Conservation (phyloP, 1,284 basidiomycete species). For the Melampsora americana region DNA sequence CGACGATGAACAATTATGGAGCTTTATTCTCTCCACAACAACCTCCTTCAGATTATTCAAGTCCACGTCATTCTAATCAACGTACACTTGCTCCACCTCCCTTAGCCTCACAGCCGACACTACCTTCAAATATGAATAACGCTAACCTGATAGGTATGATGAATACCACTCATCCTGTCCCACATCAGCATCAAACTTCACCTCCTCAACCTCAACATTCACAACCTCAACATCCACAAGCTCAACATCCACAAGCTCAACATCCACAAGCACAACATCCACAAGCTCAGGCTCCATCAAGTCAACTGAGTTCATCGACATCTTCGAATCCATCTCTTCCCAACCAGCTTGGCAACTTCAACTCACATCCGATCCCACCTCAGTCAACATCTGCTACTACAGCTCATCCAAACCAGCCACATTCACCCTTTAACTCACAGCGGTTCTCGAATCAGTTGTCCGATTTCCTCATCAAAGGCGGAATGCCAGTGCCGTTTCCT, state of each 20-base stretch:
- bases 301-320: background rate
- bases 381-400: background rate
- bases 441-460: slow-evolving; percentile 21
- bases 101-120: slow-evolving; percentile 1
- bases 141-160: background rate
- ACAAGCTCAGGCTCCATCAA: slow-evolving; percentile 2
- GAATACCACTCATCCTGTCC: background rate
- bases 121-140: slow-evolving; percentile 9
- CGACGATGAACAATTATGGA: slow-evolving; percentile 9
- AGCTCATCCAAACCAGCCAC: slow-evolving; percentile 3
- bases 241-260: no score
- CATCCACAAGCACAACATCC: no score
- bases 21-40: slow-evolving; percentile 16
- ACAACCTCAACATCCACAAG: no score
- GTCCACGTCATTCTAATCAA: slow-evolving; percentile 35
- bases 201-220: slow-evolving; percentile 5
- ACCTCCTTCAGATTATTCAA: slow-evolving; percentile 22
- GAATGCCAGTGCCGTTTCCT: slow-evolving; percentile 22
- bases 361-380: slow-evolving; percentile 6
- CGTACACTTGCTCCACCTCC: slow-evolving; percentile 24
- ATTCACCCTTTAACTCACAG: slow-evolving; percentile 19
- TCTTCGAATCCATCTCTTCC: slow-evolving; percentile 13
- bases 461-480: slow-evolving; percentile 27
- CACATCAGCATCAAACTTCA: slow-evolving; percentile 6
- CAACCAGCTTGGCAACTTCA: slow-evolving; percentile 2